Base-by-base conservation (phyloP, 306 rosid species). In the Vigna trinervia region DNA sequence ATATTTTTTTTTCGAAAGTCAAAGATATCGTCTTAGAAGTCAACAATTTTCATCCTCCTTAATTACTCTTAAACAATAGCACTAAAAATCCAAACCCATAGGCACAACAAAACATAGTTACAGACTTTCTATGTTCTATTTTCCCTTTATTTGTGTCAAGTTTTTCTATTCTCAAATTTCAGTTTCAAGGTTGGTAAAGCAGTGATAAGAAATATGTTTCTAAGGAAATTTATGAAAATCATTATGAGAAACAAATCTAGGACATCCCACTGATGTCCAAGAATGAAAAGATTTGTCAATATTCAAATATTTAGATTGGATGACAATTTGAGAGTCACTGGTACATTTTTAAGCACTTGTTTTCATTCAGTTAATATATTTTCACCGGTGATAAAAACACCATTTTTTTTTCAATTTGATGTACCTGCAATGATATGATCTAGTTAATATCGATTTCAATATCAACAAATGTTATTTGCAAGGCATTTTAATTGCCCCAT, bases 391-490 rank as follows among this genome's bases (percentile, higher is more conserved):
- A 58, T 12, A 23, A 58, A 58, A 59, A 59, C 11, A 6, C 64
- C 7, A 26, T 12, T 4, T 6, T 39, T 39, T 8, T 26, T 26
- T 26, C 45, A 39, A 39, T n/a, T n/a, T 12, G 54, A 11, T 66
- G 12, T 43, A 43, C 8, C 8, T 36, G 6, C 5, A 20, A 2
- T 11, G 12, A 41, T 17, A 11, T 22, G 3, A 12, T 43, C 11
- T 12, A 12, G 1, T 65, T 41, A 66, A 0, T 67, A 23, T 22
- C n/a, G 4, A 39, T 39, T 64, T 38, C 54, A 43, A 6, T 66
- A 51, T 34, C 30, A 70, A 30, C 62, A 51, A 51, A 70, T n/a
- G 32, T 52, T 34, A 51, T 71, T 45, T 46, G 39, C 58, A 47
- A 23, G 58, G 58, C 57, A 17, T 32, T 70, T 50, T n/a, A 32